phyloP scores from a whole-genome alignment of 257 asterid genomes.

The Solanum dulcamara region DNA sequence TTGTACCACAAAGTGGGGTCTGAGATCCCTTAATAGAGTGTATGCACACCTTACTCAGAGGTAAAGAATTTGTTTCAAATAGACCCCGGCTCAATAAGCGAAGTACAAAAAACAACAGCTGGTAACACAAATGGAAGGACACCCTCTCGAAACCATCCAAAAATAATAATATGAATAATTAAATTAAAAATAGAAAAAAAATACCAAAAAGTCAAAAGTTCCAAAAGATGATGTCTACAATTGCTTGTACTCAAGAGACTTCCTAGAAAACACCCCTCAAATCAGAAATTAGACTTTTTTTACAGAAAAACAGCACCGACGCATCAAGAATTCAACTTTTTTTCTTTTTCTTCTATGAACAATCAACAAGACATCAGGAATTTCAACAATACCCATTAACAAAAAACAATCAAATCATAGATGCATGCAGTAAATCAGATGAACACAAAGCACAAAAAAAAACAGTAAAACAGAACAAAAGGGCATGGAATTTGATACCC shows the following conservation, averaged over 20 bases:
- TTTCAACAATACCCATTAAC: background rate
- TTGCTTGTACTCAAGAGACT: constrained; percentile 9
- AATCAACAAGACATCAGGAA: background rate
- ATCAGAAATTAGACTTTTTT: background rate
- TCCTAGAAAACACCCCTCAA: background rate
- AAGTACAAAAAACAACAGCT: background rate
- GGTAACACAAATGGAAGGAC: background rate
- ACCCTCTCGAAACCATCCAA: background rate
- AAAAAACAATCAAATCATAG: background rate
- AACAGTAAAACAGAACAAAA: background rate
- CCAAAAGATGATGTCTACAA: constrained; percentile 5
- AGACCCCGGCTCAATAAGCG: background rate
- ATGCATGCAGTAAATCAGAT: background rate
- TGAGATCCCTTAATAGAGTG: background rate
- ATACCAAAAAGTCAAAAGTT: constrained; percentile 4
- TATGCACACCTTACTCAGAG: background rate
- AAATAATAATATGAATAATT: background rate
- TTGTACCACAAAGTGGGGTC: background rate
- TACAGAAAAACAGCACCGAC: background rate
- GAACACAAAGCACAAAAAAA: background rate
- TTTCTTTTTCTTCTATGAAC: background rate
- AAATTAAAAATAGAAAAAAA: background rate
- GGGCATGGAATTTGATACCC: background rate
- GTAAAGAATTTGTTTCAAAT: background rate
- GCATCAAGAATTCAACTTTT: background rate